Conservation (phyloP, 2,329 filamentous ascomycete genomes). For the Colletotrichum lupini region DNA sequence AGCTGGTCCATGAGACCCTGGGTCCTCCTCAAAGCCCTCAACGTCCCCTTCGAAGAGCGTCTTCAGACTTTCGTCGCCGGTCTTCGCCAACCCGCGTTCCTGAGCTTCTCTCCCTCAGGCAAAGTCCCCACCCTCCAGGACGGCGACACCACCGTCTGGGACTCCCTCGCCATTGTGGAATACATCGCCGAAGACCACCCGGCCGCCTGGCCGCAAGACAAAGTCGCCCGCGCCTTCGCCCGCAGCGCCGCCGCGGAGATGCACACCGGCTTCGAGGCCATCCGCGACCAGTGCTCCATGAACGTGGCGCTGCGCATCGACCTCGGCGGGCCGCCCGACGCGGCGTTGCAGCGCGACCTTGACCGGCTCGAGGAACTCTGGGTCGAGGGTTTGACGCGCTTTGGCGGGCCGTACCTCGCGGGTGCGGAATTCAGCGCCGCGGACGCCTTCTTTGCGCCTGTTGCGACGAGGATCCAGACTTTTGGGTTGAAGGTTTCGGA, state of each 20-base stretch:
- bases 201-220: constrained; percentile 53
- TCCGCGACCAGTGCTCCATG: constrained; percentile 55
- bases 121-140: constrained; percentile 56
- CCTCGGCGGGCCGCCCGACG: constrained; percentile 40
- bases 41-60: constrained; percentile 54
- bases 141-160: constrained; percentile 47
- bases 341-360: constrained; percentile 48
- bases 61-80: constrained; percentile 47
- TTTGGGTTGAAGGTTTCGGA: constrained; percentile 47
- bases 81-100: constrained; percentile 47
- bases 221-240: constrained; percentile 54
- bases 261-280: constrained; percentile 54
- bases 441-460: constrained; percentile 55
- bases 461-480: constrained; percentile 52
- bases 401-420: constrained; percentile 55
- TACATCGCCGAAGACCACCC: constrained; percentile 57
- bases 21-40: constrained; percentile 56
- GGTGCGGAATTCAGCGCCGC: constrained; percentile 50
- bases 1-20: constrained; percentile 59
- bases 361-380: constrained; percentile 50
- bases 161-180: constrained; percentile 61
- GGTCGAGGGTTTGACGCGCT: constrained; percentile 49
- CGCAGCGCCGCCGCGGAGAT: constrained; percentile 57
- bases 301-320: constrained; percentile 54
- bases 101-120: constrained; percentile 51